These are phyloP conservation scores for Holtermannia corniformis DNA, from an alignment of 768 basidiomycete genomes.

Conservation along the genomic window DNA sequence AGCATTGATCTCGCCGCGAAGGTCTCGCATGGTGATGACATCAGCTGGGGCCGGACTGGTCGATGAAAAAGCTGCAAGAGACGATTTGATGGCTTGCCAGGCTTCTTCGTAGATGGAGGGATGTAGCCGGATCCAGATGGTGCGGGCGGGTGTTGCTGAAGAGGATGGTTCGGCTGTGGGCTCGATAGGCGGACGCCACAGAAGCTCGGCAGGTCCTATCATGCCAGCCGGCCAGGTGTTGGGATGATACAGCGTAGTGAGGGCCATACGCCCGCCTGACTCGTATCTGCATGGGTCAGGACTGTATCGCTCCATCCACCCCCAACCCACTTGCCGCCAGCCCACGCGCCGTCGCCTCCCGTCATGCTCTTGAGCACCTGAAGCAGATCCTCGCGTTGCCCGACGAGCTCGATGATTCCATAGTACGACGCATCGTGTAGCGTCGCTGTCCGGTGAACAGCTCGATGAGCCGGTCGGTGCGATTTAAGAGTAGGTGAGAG, in stretches of 20 bases:
- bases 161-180: not conserved
- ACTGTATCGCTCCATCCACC: not conserved
- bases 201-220: constrained; percentile 59
- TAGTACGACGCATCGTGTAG: constrained; percentile 85
- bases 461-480: constrained; percentile 82
- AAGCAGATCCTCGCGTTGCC: constrained; percentile 52
- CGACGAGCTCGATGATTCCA: constrained; percentile 63
- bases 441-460: constrained; percentile 72
- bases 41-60: constrained; percentile 15
- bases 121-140: constrained; percentile 68
- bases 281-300: constrained; percentile 48
- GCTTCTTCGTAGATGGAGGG: constrained; percentile 59
- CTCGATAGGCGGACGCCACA: constrained; percentile 57
- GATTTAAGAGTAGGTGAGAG: constrained; percentile 82
- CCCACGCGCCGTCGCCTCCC: constrained; percentile 23
- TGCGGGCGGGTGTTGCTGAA: not conserved
- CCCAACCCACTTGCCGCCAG: constrained; percentile 27
- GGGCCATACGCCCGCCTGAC: constrained; percentile 56
- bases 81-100: constrained; percentile 45
- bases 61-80: not conserved
- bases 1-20: constrained; percentile 60
- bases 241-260: constrained; percentile 59
- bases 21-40: constrained; percentile 57
- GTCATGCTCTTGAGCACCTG: constrained; percentile 51
- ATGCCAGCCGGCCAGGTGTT: constrained; percentile 59